Base-by-base conservation (phyloP, 1,284 basidiomycete species). In the Puccinia horiana region DNA sequence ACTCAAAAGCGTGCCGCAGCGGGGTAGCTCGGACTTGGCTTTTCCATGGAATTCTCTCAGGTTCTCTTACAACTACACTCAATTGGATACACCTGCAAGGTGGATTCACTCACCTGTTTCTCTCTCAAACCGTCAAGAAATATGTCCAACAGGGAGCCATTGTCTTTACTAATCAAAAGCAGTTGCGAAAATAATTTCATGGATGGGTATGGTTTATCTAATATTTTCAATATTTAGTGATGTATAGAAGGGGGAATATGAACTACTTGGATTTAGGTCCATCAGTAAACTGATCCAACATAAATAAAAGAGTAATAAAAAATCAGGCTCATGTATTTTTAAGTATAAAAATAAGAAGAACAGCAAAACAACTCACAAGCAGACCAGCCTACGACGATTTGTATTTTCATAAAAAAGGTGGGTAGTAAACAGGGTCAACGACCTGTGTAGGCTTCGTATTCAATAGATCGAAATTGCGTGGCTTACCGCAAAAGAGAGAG, bases 401-500 rank as follows among this genome's bases (percentile, higher is more conserved):
- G 44, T 44, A 29, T n/a, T 37, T 23, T 14, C 23, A 1, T 20
- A 78, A 69, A 56, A 18, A 56, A 42, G 29, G 14, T 47, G 44
- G 65, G 32, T 40, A 35, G 9, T n/a, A 49, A 14, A 16, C 61
- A 18, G 35, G 14, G 44, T 47, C 29, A 52, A 32, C 56, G 23
- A 20, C 44, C n/a, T 54, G 18, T 6, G n/a, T 20, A 54, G 16
- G 52, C n/a, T 54, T 6, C 23, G 20, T 1, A 47, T 54, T 54
- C n/a, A 23, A 54, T n/a, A 54, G 52, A 1, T 9, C 69, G 23
- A 26, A 29, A 63, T 1, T 44, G 23, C 6, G 11, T 16, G 5
- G 56, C 42, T 65, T 42, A 37, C 87, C 87, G 44, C 83, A 83
- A 67, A 91, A 99, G 85, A 98, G 95, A 37, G 89, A 90, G 1